Base-by-base conservation (phyloP, 2,329 filamentous ascomycete species). In the Thielaviopsis ethacetica region DNA sequence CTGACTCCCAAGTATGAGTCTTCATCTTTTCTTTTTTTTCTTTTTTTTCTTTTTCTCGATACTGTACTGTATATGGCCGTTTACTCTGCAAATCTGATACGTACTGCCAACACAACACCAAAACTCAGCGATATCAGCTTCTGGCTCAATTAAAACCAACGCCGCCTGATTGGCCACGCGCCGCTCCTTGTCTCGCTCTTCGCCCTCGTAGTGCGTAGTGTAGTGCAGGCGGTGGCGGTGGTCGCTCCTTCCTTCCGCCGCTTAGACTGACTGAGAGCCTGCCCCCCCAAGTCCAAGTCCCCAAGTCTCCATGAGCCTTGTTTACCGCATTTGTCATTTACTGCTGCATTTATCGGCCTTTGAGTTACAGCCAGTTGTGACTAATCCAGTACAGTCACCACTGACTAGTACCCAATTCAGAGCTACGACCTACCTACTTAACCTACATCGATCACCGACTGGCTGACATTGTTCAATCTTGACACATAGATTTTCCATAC, bases 311-410 rank as follows among this genome's bases (percentile, higher is more conserved):
- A 4, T 9, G 10, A 9, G 17, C 30, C 19, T 22, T 41, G 17
- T 54, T 49, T 34, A 13, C 41, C 21, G 26, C 38, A 19, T 27
- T 12, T 22, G 17, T 51, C 34, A 24, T 19, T 41, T n/a, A 51
- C 41, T 22, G 47, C 15, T 9, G 17, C 19, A 51, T 49, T 27
- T 17, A 44, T 34, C 55, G 24, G 24, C 27, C 15, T 38, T 19
- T 17, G 34, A 56, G 22, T 41, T 24, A 17, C 24, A 17, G 30
- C 24, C 5, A 15, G 17, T 1, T 58, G 56, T 58, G 56, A 58
- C 56, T 58, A 58, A 58, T 58, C 21, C 17, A 50, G 30, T 58
- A 54, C 50, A 58, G 56, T 58, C 56, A 58, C 38, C 34, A 21
- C 30, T 44, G 38, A 9, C 38, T n/a, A 2, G 38, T 9, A n/a